Evolutionary conservation across 1,139 yeast species (phyloP).

Genomic region (Geotrichum candidum): DNA sequence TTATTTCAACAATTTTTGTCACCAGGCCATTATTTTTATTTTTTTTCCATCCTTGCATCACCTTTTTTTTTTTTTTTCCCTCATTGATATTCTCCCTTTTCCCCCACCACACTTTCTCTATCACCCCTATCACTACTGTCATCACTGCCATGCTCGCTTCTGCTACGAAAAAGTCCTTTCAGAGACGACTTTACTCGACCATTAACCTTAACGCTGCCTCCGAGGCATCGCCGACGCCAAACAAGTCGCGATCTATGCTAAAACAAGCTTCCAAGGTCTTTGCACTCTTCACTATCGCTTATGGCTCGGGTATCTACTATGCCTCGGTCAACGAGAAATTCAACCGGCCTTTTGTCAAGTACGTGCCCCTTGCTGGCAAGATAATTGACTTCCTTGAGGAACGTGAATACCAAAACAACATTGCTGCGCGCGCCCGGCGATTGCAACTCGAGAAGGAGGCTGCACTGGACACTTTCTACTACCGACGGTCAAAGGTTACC

Average conservation of each 20-base stretch:
- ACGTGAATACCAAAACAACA: conserved; percentile 20
- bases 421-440: conserved; percentile 19
- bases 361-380: conserved; percentile 25
- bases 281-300: conserved; percentile 1
- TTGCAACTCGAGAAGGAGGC: conserved; percentile 10
- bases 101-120: neutral
- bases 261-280: neutral
- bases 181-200: neutral
- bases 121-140: neutral
- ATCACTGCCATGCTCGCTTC: neutral
- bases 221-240: neutral
- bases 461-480: conserved; percentile 1
- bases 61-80: neutral
- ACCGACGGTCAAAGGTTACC: conserved; percentile 6
- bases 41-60: neutral
- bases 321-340: neutral
- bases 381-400: conserved; percentile 28
- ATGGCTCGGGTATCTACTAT: conserved; percentile 7
- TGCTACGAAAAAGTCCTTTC: neutral
- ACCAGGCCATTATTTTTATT: neutral
- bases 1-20: neutral
- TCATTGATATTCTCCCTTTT: neutral
- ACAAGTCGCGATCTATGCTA: neutral
- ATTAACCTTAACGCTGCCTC: neutral
- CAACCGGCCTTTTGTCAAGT: conserved; percentile 19